Evolutionary conservation across 1,139 yeast genomes (phyloP).

Genomic region (Hyphopichia buzzinii): DNA sequence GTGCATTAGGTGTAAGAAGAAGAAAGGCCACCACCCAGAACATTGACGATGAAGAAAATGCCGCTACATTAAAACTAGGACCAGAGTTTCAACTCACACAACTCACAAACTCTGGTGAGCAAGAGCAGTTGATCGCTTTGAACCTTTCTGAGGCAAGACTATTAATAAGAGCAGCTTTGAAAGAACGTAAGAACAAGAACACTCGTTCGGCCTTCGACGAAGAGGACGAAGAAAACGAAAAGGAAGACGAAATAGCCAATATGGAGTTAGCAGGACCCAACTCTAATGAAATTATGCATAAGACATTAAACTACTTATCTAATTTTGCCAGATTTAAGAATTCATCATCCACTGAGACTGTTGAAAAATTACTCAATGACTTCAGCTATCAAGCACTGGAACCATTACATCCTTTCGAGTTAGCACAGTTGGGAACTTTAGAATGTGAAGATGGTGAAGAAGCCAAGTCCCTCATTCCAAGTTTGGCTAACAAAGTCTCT

Average conservation of each 20-base stretch:
- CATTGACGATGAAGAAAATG: conserved; percentile 85
- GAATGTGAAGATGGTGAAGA: conserved; percentile 98
- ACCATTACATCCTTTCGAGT: conserved; percentile 89
- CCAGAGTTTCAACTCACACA: conserved; percentile 87
- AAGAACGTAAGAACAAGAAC: conserved; percentile 58
- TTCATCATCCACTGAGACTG: conserved; percentile 90
- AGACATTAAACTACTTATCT: conserved; percentile 84
- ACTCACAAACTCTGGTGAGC: conserved; percentile 75
- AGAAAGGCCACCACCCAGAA: conserved; percentile 56
- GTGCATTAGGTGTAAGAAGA: conserved; percentile 81
- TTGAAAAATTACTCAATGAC: conserved; percentile 74
- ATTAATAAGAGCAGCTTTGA: conserved; percentile 84
- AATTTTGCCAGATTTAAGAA: conserved; percentile 88
- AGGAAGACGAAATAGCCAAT: conserved; percentile 64
- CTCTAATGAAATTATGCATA: conserved; percentile 73
- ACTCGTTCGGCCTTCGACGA: conserved; percentile 27
- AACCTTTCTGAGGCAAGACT: conserved; percentile 88
- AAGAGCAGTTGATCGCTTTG: conserved; percentile 75
- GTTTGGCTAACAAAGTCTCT: conserved; percentile 73
- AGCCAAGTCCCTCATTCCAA: conserved; percentile 91
- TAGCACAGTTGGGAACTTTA: conserved; percentile 90
- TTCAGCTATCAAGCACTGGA: conserved; percentile 58
- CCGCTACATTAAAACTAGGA: conserved; percentile 81
- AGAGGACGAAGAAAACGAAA: conserved; percentile 41
- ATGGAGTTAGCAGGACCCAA: conserved; percentile 68